Base-by-base conservation (phyloP, 805 yeast species). In the Wickerhamomyces bovis region DNA sequence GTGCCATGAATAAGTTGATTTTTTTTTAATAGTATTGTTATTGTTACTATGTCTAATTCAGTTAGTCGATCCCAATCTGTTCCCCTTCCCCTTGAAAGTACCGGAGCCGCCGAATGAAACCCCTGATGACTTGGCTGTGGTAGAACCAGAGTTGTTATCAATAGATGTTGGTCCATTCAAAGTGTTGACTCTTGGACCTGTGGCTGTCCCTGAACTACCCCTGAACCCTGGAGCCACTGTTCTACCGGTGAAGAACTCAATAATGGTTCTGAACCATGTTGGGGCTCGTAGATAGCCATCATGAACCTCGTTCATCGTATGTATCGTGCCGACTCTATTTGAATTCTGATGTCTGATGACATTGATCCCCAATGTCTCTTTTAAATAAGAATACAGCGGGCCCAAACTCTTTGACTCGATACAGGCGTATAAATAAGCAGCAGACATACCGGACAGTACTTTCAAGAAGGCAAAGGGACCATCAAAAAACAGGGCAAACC, bases 391-490 rank as follows among this genome's bases (percentile, higher is more conserved):
- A 54, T 64, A 60, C 26, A 72, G 59, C 3, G 77, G 76, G 0
- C 77, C 77, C 10, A 65, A 52, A 2, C 85, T 75, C 30, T 68
- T 65, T 0, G 83, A 76, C 54, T 80, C 84, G 30, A 79, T 60
- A 57, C 87, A 81, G 49, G 76, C 78, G 63, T 81, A 81, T 15
- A 77, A 52, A 54, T 81, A 81, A 0, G 81, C 85, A 3, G 77
- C 75, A 11, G 68, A 57, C 55, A 77, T 71, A 1, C 87, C 85
- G n/a, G 72, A 56, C 2, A 75, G 48, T 0, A 75, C 66, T 44
- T 70, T 68, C 6, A 69, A 54, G 47, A 74, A 69, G 6, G 72
- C 60, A 3, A 57, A 49, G 3, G 49, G 47, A 3, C 81, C 81
- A 38, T 68, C 71, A 4, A 73, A 60, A 21, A 81, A 61, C 31